A percentile compares a stretch with the other conserved stretches of the same genome.
Evolutionary conservation across 2,329 filamentous ascomycete species (phyloP).

Genomic region (Cryphonectria radicalis): DNA sequence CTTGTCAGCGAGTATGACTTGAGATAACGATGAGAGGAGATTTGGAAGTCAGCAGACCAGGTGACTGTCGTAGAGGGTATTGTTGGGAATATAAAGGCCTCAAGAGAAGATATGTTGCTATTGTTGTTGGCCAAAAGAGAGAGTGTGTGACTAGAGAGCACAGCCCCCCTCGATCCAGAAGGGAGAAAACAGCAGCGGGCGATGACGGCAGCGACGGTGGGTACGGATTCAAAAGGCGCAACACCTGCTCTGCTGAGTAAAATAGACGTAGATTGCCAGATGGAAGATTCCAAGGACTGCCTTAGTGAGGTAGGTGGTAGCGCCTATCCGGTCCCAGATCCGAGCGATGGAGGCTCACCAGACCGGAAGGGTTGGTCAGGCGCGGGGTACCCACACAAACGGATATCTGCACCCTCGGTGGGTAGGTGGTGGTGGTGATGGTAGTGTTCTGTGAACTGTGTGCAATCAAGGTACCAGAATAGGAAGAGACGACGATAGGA

Average conservation of each 20-base stretch:
- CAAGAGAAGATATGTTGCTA: neutral
- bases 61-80: neutral
- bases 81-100: slow-evolving; percentile 4
- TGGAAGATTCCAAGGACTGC: slow-evolving; percentile 18
- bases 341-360: slow-evolving; percentile 15
- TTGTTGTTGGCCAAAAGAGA: slow-evolving; percentile 9
- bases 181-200: neutral
- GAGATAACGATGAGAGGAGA: neutral
- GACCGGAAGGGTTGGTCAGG: slow-evolving; percentile 1
- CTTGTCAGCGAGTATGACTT: neutral
- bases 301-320: slow-evolving; percentile 30
- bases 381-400: slow-evolving; percentile 10
- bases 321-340: slow-evolving; percentile 20
- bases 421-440: slow-evolving; percentile 7
- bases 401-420: slow-evolving; percentile 7
- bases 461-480: slow-evolving; percentile 8
- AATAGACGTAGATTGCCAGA: slow-evolving; percentile 9
- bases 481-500: slow-evolving; percentile 12
- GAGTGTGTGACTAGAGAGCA: neutral
- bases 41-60: neutral
- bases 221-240: slow-evolving; percentile 4
- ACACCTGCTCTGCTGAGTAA: slow-evolving; percentile 23
- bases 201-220: slow-evolving; percentile 23
- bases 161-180: neutral
- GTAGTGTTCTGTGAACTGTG: neutral